Conservation (phyloP, 805 yeast species). For the Kuraishia hungarica region DNA sequence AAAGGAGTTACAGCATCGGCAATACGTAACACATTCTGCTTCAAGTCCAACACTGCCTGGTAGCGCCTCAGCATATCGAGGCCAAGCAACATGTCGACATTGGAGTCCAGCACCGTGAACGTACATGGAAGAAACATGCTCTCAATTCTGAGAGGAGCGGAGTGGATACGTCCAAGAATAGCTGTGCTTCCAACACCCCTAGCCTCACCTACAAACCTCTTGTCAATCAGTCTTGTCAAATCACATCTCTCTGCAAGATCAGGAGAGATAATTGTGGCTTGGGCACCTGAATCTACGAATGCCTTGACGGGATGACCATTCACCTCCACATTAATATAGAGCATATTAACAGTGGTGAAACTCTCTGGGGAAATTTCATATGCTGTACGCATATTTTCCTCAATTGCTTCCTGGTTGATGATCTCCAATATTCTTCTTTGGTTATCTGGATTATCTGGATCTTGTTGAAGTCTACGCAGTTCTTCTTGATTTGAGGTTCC, state of each 20-base stretch:
- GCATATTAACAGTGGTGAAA: slow-evolving; percentile 77
- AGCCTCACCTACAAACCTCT: slow-evolving; percentile 73
- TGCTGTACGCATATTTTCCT: slow-evolving; percentile 74
- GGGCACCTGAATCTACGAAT: slow-evolving; percentile 96
- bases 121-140: slow-evolving; percentile 54
- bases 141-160: slow-evolving; percentile 79
- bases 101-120: slow-evolving; percentile 64
- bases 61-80: slow-evolving; percentile 87
- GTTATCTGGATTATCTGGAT: slow-evolving; percentile 66
- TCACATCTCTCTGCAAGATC: slow-evolving; percentile 67
- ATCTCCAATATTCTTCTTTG: slow-evolving; percentile 59
- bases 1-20: slow-evolving; percentile 71
- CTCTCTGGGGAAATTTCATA: slow-evolving; percentile 86
- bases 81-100: slow-evolving; percentile 74
- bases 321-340: slow-evolving; percentile 68
- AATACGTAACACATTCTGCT: slow-evolving; percentile 52
- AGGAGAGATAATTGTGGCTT: slow-evolving; percentile 76
- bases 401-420: slow-evolving; percentile 63
- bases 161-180: slow-evolving; percentile 79
- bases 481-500: slow-evolving; percentile 24
- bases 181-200: slow-evolving; percentile 82
- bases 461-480: slow-evolving; percentile 40
- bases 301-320: slow-evolving; percentile 82
- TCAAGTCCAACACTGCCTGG: slow-evolving; percentile 73
- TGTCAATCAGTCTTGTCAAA: slow-evolving; percentile 66